Conservation (phyloP, 2,329 filamentous ascomycete genomes). For the Didymosphaeria variabile region DNA sequence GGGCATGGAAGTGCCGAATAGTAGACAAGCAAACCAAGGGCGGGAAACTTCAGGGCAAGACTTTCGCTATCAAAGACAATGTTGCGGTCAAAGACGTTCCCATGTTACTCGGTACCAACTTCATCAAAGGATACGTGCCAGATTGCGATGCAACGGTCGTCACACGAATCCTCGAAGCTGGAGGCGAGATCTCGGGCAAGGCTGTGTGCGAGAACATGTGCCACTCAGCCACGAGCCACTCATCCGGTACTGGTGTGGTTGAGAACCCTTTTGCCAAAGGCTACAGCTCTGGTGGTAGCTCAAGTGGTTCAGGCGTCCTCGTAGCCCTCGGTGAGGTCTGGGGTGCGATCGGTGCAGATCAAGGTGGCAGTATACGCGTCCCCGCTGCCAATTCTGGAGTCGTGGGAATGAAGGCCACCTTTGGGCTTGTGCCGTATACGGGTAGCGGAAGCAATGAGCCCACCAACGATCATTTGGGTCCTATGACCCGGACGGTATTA, state of each 20-base stretch:
- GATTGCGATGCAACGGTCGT: conserved; percentile 42
- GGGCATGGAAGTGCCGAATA: conserved; percentile 55
- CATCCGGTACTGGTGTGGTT: conserved; percentile 53
- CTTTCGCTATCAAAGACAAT: conserved; percentile 43
- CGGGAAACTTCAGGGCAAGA: conserved; percentile 50
- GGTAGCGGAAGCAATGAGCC: conserved; percentile 60
- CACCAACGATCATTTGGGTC: conserved; percentile 61
- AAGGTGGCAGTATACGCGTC: conserved; percentile 59
- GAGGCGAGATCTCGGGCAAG: conserved; percentile 38
- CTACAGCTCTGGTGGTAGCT: conserved; percentile 61
- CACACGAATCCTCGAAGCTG: conserved; percentile 40
- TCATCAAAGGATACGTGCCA: conserved; percentile 32
- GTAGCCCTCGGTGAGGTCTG: conserved; percentile 57
- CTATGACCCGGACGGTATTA: conserved; percentile 55
- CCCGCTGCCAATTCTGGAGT: conserved; percentile 50
- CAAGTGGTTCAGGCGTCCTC: conserved; percentile 58
- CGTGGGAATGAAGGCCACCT: conserved; percentile 63
- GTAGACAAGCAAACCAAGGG: conserved; percentile 36
- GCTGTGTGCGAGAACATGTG: conserved; percentile 47
- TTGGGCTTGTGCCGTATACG: conserved; percentile 62
- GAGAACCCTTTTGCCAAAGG: conserved; percentile 57
- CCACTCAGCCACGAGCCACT: conserved; percentile 41
- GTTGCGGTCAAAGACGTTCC: conserved; percentile 44
- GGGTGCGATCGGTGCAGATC: conserved; percentile 59
- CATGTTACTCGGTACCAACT: conserved; percentile 43